Base-by-base conservation (phyloP, 371 early-diverging fungal species). In the Rhizopus arrhizus region DNA sequence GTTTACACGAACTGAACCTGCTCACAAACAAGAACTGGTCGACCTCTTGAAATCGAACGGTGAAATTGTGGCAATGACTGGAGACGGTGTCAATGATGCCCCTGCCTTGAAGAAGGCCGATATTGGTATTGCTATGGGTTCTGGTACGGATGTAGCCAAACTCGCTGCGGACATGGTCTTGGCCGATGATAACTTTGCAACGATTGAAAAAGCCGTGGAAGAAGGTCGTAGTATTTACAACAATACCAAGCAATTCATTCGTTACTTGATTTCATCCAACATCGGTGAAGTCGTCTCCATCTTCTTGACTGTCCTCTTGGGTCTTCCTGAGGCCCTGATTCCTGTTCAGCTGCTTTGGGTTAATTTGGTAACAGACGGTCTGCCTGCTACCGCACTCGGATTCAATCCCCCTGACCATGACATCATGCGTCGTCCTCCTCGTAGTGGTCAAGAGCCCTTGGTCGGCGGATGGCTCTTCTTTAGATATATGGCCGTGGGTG, bases 21-120 rank as follows among this genome's bases (percentile, higher is more conserved):
- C 89, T 36, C 97, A 98, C 83, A 99, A 99, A 81, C 84, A 88
- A 69, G 83, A 93, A 70, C 80, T 99, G 64, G 96, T 99, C 3
- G 89, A 94, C 72, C 70, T 95, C 36, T 81, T 99, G 62, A 91
- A 96, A 74, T 80, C 76, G 28, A 69, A 83, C 31, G 98, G 98
- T 7, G 90, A 91, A 91, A 87, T 98, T 40, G 97, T 97, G 22
- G 99, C 96, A 36, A 97, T 99, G 97, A 97, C 97, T 10, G 99
- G 99, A 58, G 99, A 99, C 72, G 99, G 99, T 81, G 97, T 97
- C 42, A 98, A 98, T 75, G 99, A 99, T 74, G 98, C 98, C 5
- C 97, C 97, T 29, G 97, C 99, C 15, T 77, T 99, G 57, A 97
- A 96, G 75, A 90, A 89, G 74, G 97, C 99, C 36, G 96, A 99